Conservation (phyloP, 257 asterid genomes). For the Cruciata laevipes region DNA sequence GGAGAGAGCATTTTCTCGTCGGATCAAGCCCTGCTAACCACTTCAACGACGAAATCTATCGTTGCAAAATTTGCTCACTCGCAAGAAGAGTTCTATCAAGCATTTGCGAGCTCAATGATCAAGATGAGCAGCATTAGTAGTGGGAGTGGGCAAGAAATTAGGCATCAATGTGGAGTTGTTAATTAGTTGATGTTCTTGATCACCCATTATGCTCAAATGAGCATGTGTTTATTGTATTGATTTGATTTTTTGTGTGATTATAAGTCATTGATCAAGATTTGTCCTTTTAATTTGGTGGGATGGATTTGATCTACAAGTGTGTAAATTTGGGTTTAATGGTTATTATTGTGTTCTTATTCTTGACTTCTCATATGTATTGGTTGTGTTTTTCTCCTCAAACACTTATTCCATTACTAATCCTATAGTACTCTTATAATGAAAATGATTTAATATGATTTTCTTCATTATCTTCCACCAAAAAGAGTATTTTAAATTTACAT, state of each 20-base stretch:
- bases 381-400: too few species aligned
- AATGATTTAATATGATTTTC: too few species aligned
- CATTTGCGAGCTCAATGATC: slow-evolving; percentile 69
- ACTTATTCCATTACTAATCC: too few species aligned
- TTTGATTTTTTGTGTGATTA: background rate
- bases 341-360: background rate
- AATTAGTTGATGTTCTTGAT: slow-evolving; percentile 13
- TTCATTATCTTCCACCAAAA: too few species aligned
- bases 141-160: slow-evolving; percentile 55
- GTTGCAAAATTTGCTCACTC: slow-evolving; percentile 51
- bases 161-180: slow-evolving; percentile 47
- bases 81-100: slow-evolving; percentile 41
- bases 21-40: slow-evolving; percentile 53
- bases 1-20: slow-evolving; percentile 70
- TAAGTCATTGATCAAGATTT: background rate
- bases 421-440: too few species aligned
- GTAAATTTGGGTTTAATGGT: background rate
- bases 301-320: background rate
- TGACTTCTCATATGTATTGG: background rate
- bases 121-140: slow-evolving; percentile 69
- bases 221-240: background rate
- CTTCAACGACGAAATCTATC: slow-evolving; percentile 41
- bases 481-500: too few species aligned
- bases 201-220: background rate
- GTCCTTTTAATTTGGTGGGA: background rate